Evolutionary conservation across 2,329 filamentous ascomycete genomes (phyloP).

Genomic region (Saccharata proteae): DNA sequence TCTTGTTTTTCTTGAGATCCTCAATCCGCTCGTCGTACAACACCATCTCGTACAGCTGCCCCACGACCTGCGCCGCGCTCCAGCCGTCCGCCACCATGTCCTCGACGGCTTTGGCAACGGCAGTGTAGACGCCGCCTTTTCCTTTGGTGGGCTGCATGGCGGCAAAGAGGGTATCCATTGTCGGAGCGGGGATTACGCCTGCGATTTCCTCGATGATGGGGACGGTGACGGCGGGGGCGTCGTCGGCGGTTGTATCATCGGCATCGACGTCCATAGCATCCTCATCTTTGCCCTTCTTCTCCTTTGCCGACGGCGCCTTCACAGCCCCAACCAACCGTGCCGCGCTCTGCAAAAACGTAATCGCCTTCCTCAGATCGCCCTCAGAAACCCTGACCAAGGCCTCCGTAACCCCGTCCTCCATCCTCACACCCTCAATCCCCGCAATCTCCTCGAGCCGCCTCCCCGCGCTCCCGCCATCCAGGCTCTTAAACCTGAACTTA

Average conservation of each 20-base stretch:
- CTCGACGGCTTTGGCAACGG: conserved; percentile 67
- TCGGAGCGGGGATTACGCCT: conserved; percentile 71
- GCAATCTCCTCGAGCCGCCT: conserved; percentile 75
- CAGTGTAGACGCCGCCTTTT: conserved; percentile 52
- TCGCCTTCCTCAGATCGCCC: conserved; percentile 89
- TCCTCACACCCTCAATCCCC: conserved; percentile 56
- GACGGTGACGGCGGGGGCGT: conserved; percentile 49
- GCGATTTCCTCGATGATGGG: conserved; percentile 87
- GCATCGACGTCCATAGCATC: conserved; percentile 40
- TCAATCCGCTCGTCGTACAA: conserved; percentile 74
- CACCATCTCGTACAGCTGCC: conserved; percentile 73
- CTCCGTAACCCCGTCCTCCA: conserved; percentile 71
- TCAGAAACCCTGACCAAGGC: conserved; percentile 79
- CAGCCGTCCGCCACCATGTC: conserved; percentile 93
- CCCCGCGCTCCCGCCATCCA: conserved; percentile 77
- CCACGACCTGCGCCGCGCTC: conserved; percentile 81
- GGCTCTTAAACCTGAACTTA: conserved; percentile 95
- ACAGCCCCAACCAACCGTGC: conserved; percentile 68
- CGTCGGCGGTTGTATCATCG: conserved; percentile 7
- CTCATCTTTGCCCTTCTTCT: conserved; percentile 29
- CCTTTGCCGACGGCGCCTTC: conserved; percentile 16
- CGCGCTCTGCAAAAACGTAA: conserved; percentile 93
- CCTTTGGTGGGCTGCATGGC: conserved; percentile 54
- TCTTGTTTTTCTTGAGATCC: conserved; percentile 79
- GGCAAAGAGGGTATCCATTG: conserved; percentile 57